phyloP scores from a whole-genome alignment of 2,329 filamentous ascomycete genomes.

The Colletotrichum somersetense region DNA sequence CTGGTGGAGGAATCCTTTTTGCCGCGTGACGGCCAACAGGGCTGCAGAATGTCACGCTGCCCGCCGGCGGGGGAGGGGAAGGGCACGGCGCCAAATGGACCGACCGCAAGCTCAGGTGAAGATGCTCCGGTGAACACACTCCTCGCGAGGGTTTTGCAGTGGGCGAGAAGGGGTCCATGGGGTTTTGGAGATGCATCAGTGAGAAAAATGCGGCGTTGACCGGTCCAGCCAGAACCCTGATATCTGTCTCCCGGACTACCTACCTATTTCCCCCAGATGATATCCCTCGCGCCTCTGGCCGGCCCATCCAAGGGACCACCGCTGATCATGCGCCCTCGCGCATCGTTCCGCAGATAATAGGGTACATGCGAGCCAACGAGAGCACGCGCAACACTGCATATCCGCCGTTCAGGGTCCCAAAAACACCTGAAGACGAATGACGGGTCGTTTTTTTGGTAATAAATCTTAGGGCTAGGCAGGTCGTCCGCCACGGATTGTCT shows the following conservation, averaged over 20 bases:
- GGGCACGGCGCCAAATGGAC: slow-evolving; percentile 34
- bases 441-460: not conserved
- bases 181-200: not conserved
- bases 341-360: slow-evolving; percentile 12
- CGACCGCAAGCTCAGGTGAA: slow-evolving; percentile 24
- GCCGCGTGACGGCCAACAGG: slow-evolving; percentile 37
- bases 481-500: slow-evolving; percentile 11
- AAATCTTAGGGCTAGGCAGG: not conserved
- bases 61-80: no score
- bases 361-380: slow-evolving; percentile 8
- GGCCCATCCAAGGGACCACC: slow-evolving; percentile 18
- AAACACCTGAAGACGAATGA: slow-evolving; percentile 7
- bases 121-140: not conserved
- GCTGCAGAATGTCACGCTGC: slow-evolving; percentile 41
- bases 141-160: not conserved
- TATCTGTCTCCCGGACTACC: not conserved
- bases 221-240: not conserved
- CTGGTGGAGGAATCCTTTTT: slow-evolving; percentile 36
- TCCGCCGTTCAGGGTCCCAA: not conserved
- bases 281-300: not conserved
- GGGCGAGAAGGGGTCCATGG: no score
- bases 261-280: not conserved
- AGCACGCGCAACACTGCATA: slow-evolving; percentile 5
- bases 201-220: not conserved
- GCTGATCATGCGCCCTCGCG: slow-evolving; percentile 37